Base-by-base conservation (phyloP, 148 eudicot species). In the Limonium bicolor region DNA sequence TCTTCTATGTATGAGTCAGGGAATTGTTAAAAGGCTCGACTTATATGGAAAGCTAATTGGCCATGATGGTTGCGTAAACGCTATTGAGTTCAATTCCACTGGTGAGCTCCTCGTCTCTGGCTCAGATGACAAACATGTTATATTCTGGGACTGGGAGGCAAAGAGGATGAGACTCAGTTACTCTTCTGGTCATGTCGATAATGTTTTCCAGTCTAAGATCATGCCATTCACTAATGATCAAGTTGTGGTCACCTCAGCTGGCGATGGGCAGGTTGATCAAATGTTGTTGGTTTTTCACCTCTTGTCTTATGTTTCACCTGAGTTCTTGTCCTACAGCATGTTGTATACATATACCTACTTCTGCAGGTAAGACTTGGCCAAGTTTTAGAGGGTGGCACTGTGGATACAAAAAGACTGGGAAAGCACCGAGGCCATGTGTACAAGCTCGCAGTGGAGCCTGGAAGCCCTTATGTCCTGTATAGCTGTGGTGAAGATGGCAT, bases 401-500 rank as follows among this genome's bases (percentile, higher is more conserved):
- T 71, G 18, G 67, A 62, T 48, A 84, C 79, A 33, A 71, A 66
- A 63, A 59, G 61, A 51, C 48, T 84, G 35, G 88, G 82, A 27
- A 64, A 62, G 65, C 95, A 84, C 70, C 68, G 56, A 48, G 90
- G 86, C 23, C 71, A 80, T 27, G 77, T 77, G 13, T 79, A 66
- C 63, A 73, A 67, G 46, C 74, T 84, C 51, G 90, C 82, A 5
- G 67, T 84, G 50, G 95, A 80, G 57, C 95, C 85, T 8, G 82
- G 90, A 51, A 80, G 82, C 70, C 78, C 82, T 11, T 66, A 73
- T 56, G 49, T 74, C 53, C 33, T 84, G 21, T 84, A 76, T 55
- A 84, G 90, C 63, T 73, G 95, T 53, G 90, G 81, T 33, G 76
- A 76, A 46, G 90, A 80, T 64, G 85, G 95, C 41, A 63, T 56